Evolutionary conservation across 768 basidiomycete species (phyloP), one percentile per base, ranked within the genome.

Genomic region (Tylopilus sp.): DNA sequence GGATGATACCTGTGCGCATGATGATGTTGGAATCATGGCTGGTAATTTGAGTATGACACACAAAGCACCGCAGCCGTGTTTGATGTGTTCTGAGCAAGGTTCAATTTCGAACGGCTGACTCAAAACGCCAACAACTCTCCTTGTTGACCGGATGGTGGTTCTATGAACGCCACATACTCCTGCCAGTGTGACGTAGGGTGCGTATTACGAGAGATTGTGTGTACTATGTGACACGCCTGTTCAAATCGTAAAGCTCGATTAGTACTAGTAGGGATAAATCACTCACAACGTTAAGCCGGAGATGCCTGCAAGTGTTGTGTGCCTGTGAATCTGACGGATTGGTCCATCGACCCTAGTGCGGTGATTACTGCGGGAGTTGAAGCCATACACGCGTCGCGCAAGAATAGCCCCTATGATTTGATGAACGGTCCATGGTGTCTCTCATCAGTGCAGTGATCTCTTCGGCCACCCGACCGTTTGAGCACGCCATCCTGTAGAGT

Each of bases 301-400:
- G 16, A 13, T 36, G 16, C 34, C 17, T 36, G 3, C 19, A 16
- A 7, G 45, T 3, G 3, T 25, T 25, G 10, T 19, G 25, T 26
- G 19, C 44, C 6, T 24, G 38, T 17, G 48, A 41, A 49, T 49
- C 48, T 1, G 14, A 9, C 6, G 12, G 26, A 10, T 17, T 38
- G 40, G n/a, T 30, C 21, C 26, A 14, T 36, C 26, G 28, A 30
- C 7, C 12, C 21, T 9, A 29, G 11, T 33, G 33, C 50, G 50
- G 50, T 51, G 43, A 51, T 51, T 44, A 51, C 43, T 51, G 43
- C 50, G 50, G 33, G 17, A 36, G 42, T 37, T 40, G 14, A 6
- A 12, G 16, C 14, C 19, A 4, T 10, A 8, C 13, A 8, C 31
- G 11, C 12, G 11, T 25, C 28, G n/a, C 30, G 45, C 24, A 45